Evolutionary conservation across 192 early-diverging fungal genomes (phyloP).

Genomic region (Allomyces arbusculus): DNA sequence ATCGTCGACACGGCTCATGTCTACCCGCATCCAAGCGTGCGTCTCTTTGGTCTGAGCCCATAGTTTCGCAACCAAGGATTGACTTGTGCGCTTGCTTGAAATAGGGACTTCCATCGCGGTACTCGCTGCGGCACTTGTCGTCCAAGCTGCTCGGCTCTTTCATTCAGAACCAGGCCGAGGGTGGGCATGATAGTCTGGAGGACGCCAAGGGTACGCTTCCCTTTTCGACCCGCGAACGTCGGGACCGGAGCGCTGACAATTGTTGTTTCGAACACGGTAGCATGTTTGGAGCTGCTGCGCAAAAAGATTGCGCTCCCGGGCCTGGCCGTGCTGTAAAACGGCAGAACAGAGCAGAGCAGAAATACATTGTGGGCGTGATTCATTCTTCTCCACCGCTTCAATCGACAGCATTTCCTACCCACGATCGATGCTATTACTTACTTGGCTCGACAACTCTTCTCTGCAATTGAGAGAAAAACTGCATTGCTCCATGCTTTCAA

Average conservation of each 20-base stretch:
- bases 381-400: no score
- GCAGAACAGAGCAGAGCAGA: background rate
- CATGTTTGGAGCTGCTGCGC: background rate
- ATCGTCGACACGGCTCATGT: slow-evolving; percentile 5
- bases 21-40: background rate
- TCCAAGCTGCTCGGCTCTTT: background rate
- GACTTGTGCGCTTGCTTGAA: background rate
- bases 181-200: slow-evolving; percentile 1
- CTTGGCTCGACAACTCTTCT: no score
- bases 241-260: background rate
- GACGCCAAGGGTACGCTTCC: background rate
- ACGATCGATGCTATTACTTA: no score
- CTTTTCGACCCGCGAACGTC: background rate
- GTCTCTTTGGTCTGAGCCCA: background rate
- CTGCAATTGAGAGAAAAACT: no score
- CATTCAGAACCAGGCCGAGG: slow-evolving; percentile 1
- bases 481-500: no score
- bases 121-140: background rate
- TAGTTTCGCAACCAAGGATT: background rate
- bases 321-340: background rate
- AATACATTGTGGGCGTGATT: no score
- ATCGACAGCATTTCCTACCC: no score
- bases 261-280: background rate
- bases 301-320: background rate
- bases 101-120: slow-evolving; percentile 1